Evolutionary conservation across 2,329 filamentous ascomycete species (phyloP), one percentile per base, ranked within the genome.

Genomic region (Neonectria ditissima): DNA sequence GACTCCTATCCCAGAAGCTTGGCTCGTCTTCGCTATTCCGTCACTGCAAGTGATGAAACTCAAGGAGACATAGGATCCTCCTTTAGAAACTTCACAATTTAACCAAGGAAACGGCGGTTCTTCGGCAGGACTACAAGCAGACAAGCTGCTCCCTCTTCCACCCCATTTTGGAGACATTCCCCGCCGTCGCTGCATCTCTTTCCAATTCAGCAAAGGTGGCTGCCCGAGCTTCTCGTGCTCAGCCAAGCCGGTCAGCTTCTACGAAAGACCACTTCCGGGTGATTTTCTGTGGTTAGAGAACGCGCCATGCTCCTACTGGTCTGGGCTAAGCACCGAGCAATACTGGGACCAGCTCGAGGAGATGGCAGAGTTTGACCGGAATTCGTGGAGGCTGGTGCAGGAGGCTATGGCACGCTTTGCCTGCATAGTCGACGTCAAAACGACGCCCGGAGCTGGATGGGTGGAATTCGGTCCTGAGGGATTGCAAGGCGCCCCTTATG

Each of bases 51-150:
- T 63, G 5, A 41, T 41, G 20, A 63, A 58, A 43, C 22, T 53
- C 32, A 55, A 44, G n/a, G 55, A 59, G 41, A 34, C 43, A 39
- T 63, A 62, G 60, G 54, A 62, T 30, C 55, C 60, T 30, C 60
- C 60, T 26, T 24, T 51, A 2, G 18, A 14, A 8, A n/a, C 18
- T 18, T 30, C 9, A 48, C 34, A n/a, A n/a, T 16, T 14, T 14
- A 37, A 8, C 45, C 26, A 18, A 9, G 45, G 16, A 18, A 30
- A 18, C 16, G 14, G 34, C 34, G 34, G 16, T 37, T 37, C 14
- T 37, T 37, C 34, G n/a, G 5, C 34, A 16, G n/a, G 14, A 37
- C 14, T 6, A 5, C 34, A 14, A 16, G 16, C 8, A 16, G 16
- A 14, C 5, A 37, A 37, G 5, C 34, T 8, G 14, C 34, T 6